phyloP scores from a whole-genome alignment of 345 rosid genomes.

The Lumnitzera racemosa region DNA sequence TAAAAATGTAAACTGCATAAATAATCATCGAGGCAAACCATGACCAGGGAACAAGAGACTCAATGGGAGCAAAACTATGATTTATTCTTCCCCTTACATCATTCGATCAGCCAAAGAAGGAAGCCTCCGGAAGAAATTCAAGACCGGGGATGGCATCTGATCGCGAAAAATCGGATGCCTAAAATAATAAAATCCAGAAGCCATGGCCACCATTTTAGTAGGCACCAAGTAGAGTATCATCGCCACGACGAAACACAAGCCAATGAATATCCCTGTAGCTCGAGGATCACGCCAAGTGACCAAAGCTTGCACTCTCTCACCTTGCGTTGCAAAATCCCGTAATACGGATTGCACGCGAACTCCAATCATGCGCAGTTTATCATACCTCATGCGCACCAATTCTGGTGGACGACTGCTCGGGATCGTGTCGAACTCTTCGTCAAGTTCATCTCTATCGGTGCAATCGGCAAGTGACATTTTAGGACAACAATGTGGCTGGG shows the following conservation, averaged over 20 bases:
- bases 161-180: conserved; percentile 82
- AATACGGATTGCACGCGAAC: conserved; percentile 51
- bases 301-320: conserved; percentile 66
- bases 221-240: conserved; percentile 60
- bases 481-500: conserved; percentile 61
- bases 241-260: conserved; percentile 66
- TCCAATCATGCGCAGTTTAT: conserved; percentile 48
- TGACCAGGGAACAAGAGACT: background rate
- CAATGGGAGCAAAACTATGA: background rate
- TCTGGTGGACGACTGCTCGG: conserved; percentile 47
- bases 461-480: conserved; percentile 55
- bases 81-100: conserved; percentile 30
- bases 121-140: conserved; percentile 74
- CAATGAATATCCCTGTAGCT: conserved; percentile 74
- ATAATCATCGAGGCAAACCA: too few relatives aligned
- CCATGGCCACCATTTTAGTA: conserved; percentile 82
- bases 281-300: conserved; percentile 85
- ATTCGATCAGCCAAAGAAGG: conserved; percentile 77
- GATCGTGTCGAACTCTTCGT: conserved; percentile 67
- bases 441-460: conserved; percentile 48
- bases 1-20: too few relatives aligned
- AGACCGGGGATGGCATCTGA: conserved; percentile 54
- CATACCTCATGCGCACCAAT: conserved; percentile 31
- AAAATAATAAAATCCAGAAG: conserved; percentile 73
- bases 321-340: conserved; percentile 73